Evolutionary conservation across 106 monocot genomes (phyloP), one percentile per base, ranked within the genome.

Genomic region (Phalaenopsis equestris): DNA sequence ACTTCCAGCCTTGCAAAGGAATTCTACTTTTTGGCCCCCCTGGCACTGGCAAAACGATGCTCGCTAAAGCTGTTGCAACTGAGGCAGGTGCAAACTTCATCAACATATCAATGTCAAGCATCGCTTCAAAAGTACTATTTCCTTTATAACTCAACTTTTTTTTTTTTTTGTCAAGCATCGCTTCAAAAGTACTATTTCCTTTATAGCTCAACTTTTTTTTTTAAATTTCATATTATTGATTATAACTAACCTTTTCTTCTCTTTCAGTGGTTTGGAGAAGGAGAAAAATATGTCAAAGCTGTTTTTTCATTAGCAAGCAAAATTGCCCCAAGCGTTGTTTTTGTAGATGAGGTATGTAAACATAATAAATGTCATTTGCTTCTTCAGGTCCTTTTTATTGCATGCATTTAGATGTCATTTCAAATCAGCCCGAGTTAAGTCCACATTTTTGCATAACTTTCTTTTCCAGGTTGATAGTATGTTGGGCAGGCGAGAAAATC

Each of bases 81-180:
- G 98, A 99, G 82, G 94, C 98, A 65, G 94, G 98, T 64, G 98
- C 98, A 73, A 94, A 99, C 78, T 99, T 99, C 64, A 99, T 99
- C 84, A 99, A 99, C 80, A 87, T 99, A 89, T 99, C 98, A 57
- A 99, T 99, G 98, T 99, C 98, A 70, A 99, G 98, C 88, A 99
- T 99, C 24, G 88, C 94, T 55, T 99, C 98, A 8, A 99, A 99
- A 94, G 98, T 92, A 79, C 41, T 85, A 68, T 55, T 75, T 76
- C 16, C 16, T 52, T 56, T 45, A 10, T 57, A 46, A 3, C 15
- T 45, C 23, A 49, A 56, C 15, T 3, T 47, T 41, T n/a, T n/a
- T n/a, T n/a, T n/a, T n/a, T 5, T 18, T 55, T 45, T 99, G 98
- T 99, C 98, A 70, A 99, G 98, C 88, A 99, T 99, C 23, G 88